Evolutionary conservation across 2,329 filamentous ascomycete species (phyloP).

Genomic region (Venturia pyrina): DNA sequence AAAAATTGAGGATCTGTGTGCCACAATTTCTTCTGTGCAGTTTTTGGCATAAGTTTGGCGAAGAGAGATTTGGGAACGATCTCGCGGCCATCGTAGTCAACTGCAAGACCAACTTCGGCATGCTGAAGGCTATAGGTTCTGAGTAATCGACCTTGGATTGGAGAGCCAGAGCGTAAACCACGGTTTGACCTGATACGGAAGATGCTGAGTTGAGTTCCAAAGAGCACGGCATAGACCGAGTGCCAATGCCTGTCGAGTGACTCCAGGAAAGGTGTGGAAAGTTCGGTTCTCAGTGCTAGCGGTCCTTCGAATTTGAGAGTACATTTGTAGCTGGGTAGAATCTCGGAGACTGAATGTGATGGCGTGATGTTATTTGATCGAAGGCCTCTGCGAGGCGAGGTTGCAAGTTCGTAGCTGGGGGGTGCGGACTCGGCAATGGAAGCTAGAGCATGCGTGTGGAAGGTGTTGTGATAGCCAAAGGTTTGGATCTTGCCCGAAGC

Average conservation of each 20-base stretch:
- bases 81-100: slow-evolving; percentile 55
- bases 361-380: slow-evolving; percentile 19
- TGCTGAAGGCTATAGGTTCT: slow-evolving; percentile 63
- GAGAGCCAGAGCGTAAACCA: background rate
- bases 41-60: slow-evolving; percentile 33
- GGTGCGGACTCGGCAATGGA: slow-evolving; percentile 18
- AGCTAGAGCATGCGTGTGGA: slow-evolving; percentile 27
- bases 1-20: slow-evolving; percentile 38
- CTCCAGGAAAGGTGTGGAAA: slow-evolving; percentile 52
- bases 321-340: slow-evolving; percentile 26
- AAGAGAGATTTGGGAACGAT: slow-evolving; percentile 34
- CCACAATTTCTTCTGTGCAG: slow-evolving; percentile 29
- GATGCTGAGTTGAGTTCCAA: slow-evolving; percentile 58
- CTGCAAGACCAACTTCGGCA: slow-evolving; percentile 64
- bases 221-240: slow-evolving; percentile 51
- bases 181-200: slow-evolving; percentile 47
- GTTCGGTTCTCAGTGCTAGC: slow-evolving; percentile 52
- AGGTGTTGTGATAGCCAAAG: slow-evolving; percentile 34
- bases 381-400: slow-evolving; percentile 17
- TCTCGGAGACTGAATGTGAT: slow-evolving; percentile 16
- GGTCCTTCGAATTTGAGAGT: slow-evolving; percentile 24
- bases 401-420: slow-evolving; percentile 24
- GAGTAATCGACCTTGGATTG: slow-evolving; percentile 50
- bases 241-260: slow-evolving; percentile 55
- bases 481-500: slow-evolving; percentile 13